phyloP scores from a whole-genome alignment of 75 land plant genomes.

The Picea glauca region DNA sequence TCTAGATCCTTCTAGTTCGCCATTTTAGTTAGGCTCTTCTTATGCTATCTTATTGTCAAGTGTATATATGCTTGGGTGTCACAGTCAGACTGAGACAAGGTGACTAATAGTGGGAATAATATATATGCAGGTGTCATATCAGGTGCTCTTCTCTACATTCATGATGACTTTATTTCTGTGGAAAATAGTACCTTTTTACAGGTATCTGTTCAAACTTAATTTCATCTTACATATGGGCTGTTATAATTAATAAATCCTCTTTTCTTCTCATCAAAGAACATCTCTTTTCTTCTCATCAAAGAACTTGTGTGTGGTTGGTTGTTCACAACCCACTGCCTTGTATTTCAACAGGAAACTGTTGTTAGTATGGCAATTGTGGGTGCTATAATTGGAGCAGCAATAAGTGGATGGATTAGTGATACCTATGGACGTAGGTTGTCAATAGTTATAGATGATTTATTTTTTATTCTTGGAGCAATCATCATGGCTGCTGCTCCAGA shows the following conservation, averaged over 20 bases:
- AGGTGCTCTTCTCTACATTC: slow-evolving; percentile 65
- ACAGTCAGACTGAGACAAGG: background rate
- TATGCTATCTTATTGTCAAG: background rate
- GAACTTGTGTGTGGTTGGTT: background rate
- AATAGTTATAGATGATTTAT: slow-evolving; percentile 64
- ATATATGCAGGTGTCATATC: slow-evolving; percentile 68
- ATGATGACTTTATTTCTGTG: slow-evolving; percentile 62
- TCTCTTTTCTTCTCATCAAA: too few species aligned
- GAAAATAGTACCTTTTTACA: slow-evolving; percentile 50
- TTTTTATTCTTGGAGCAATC: slow-evolving; percentile 59
- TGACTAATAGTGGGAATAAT: background rate
- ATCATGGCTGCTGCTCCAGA: slow-evolving; percentile 71
- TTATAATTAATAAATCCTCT: background rate
- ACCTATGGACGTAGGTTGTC: slow-evolving; percentile 65
- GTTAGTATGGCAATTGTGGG: slow-evolving; percentile 90
- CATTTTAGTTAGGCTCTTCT: background rate
- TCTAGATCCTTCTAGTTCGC: background rate
- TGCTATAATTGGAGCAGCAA: slow-evolving; percentile 71
- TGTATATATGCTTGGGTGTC: too few species aligned
- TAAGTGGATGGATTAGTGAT: slow-evolving; percentile 75
- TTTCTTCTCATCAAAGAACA: background rate
- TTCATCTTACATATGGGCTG: background rate
- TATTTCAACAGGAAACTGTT: slow-evolving; percentile 63
- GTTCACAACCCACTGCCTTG: background rate
- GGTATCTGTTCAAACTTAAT: slow-evolving; percentile 21